A percentile compares a stretch with the other conserved stretches of the same genome.
These are phyloP conservation scores for Microthyrium microscopicum DNA, from an alignment of 2,329 filamentous ascomycete genomes.

Conservation along the genomic window DNA sequence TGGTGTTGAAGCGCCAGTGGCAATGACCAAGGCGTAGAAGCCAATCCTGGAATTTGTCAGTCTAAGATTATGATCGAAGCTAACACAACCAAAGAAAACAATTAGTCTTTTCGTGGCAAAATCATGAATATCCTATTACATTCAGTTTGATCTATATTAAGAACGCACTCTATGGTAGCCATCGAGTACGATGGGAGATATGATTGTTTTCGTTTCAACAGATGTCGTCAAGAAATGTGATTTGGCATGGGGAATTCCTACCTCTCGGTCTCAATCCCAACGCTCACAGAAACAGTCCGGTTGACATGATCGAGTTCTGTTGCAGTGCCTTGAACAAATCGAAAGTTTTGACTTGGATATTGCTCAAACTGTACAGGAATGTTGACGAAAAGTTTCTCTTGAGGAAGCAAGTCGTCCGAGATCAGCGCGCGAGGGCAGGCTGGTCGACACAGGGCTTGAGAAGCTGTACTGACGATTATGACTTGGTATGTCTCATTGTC, in stretches of 20 bases:
- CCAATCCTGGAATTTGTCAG: too few relatives aligned
- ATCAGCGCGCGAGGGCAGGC: background rate
- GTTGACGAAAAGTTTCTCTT: background rate
- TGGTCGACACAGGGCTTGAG: background rate
- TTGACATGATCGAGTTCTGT: background rate
- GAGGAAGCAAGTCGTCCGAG: background rate
- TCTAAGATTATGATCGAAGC: too few relatives aligned
- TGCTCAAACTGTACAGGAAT: background rate
- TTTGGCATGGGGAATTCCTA: too few relatives aligned
- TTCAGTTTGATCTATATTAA: too few relatives aligned
- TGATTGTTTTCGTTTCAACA: too few relatives aligned
- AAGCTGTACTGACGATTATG: background rate
- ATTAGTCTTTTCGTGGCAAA: too few relatives aligned
- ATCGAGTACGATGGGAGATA: too few relatives aligned
- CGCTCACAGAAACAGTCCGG: background rate
- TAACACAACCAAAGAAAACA: too few relatives aligned
- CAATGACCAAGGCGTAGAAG: slow-evolving; percentile 40
- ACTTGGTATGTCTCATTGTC: background rate
- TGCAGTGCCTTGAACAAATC: background rate
- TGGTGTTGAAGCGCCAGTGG: slow-evolving; percentile 34
- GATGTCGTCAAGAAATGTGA: too few relatives aligned
- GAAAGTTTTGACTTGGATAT: background rate
- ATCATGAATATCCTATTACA: too few relatives aligned
- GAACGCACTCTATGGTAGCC: too few relatives aligned
- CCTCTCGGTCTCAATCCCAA: too few relatives aligned